Evolutionary conservation across 352 stramenopile species (phyloP), one percentile per base, ranked within the genome.

Genomic region (Lagenidium sp.): DNA sequence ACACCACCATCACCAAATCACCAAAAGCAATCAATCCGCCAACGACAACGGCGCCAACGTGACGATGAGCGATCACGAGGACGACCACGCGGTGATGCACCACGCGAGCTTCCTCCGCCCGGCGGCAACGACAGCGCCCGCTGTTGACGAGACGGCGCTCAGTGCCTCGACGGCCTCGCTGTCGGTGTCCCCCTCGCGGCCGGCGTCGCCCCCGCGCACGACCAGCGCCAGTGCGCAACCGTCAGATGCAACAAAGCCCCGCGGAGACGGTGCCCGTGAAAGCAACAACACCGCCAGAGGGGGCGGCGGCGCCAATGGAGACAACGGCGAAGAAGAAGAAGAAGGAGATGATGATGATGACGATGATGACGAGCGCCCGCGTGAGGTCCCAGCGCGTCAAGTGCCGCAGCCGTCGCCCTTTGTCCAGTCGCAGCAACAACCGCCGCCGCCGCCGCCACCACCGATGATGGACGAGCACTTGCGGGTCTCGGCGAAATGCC

Each of bases 401-500:
- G 20, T 40, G 2, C 18, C 13, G 0, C 49, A 47, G 13, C 44
- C 44, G 10, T 54, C 54, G 37, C 41, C 34, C 25, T 49, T 45
- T 29, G 40, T 41, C 4, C 21, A 39, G 24, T 28, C 18, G 18
- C 28, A 45, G 13, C 34, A 39, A 11, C 34, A 39, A 7, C 11
- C 34, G 12, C 29, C 6, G 2, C 23, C 24, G 23, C 13, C 41
- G 34, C 0, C 20, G 16, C 29, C 7, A 19, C 15, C 30, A 11
- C 4, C 8, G 20, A 39, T 30, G 26, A 52, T 36, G 6, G 65
- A 85, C 25, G 75, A 86, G 4, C 62, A 59, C 24, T 37, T 90
- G 15, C 63, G 73, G 5, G 68, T 90, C 1, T 86, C 74, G 0
- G 57, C 64, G 28, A 69, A 76, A 38, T 90, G 78, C 57, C 71